phyloP scores from a whole-genome alignment of 2,329 filamentous ascomycete species.

The Colletotrichum tanaceti region DNA sequence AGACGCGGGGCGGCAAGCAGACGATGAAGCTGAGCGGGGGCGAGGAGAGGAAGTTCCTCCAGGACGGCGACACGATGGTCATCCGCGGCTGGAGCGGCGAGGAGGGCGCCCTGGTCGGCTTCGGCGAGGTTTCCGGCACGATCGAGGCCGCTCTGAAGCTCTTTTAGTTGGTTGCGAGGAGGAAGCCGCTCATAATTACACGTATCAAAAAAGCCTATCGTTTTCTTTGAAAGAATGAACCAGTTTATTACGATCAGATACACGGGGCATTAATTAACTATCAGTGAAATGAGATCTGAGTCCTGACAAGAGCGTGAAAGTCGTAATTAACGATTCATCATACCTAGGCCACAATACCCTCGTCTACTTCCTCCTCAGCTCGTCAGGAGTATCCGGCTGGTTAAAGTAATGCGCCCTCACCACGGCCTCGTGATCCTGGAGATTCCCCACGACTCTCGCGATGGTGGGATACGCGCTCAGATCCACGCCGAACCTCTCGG shows the following conservation, averaged over 20 bases:
- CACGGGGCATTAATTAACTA: too few species aligned
- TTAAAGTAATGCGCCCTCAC: slow-evolving; percentile 63
- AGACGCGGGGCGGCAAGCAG: slow-evolving; percentile 75
- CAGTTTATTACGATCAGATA: too few species aligned
- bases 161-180: slow-evolving; percentile 43
- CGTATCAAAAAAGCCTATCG: too few species aligned
- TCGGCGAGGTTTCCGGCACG: slow-evolving; percentile 77
- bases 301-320: too few species aligned
- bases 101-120: slow-evolving; percentile 77
- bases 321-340: too few species aligned
- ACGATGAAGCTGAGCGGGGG: slow-evolving; percentile 71
- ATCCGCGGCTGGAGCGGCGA: slow-evolving; percentile 75
- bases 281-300: too few species aligned
- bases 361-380: slow-evolving; percentile 25
- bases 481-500: slow-evolving; percentile 65
- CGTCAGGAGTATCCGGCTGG: slow-evolving; percentile 60
- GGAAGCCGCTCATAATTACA: too few species aligned
- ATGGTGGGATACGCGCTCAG: slow-evolving; percentile 61
- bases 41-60: slow-evolving; percentile 76
- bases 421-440: slow-evolving; percentile 63
- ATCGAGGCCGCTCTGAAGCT: slow-evolving; percentile 57
- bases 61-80: slow-evolving; percentile 78
- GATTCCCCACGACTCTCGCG: slow-evolving; percentile 55
- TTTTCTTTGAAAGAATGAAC: too few species aligned
- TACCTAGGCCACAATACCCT: too few species aligned